These are phyloP conservation scores for Apophysomyces ossiformis DNA, from an alignment of 371 early-diverging fungal species.

Conservation along the genomic window DNA sequence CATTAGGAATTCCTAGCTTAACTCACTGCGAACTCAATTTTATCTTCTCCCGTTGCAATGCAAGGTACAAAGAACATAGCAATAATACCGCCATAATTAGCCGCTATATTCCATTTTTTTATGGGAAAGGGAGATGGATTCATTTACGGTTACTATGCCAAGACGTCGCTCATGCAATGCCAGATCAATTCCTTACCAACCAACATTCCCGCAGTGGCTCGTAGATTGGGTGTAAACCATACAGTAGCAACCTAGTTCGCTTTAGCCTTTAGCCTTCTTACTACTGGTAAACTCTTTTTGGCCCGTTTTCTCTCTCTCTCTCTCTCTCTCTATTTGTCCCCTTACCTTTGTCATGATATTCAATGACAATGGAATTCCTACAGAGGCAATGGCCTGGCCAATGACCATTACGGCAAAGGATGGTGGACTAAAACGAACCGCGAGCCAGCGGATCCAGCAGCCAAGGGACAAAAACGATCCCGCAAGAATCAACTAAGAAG, in stretches of 20 bases:
- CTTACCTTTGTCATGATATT: constrained; percentile 60
- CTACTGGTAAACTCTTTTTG: not conserved
- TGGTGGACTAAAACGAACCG: constrained; percentile 44
- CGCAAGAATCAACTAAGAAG: constrained; percentile 48
- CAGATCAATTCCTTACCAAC: constrained; percentile 26
- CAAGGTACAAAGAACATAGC: constrained; percentile 40
- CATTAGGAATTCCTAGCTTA: not conserved
- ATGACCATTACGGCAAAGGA: constrained; percentile 55
- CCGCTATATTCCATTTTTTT: constrained; percentile 17
- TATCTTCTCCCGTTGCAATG: constrained; percentile 31
- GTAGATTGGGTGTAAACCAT: constrained; percentile 38
- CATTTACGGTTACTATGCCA: not conserved
- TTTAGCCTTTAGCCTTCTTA: not conserved
- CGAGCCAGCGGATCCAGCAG: constrained; percentile 63
- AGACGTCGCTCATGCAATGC: no score
- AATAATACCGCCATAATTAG: constrained; percentile 40
- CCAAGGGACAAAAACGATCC: constrained; percentile 54
- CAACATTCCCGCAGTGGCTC: constrained; percentile 43
- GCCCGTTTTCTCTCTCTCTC: not conserved
- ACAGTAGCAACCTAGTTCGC: constrained; percentile 28
- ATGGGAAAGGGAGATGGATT: not conserved
- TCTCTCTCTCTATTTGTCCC: not conserved
- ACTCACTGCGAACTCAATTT: constrained; percentile 30
- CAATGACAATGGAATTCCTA: constrained; percentile 65
- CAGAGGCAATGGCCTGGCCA: constrained; percentile 65